Conservation (phyloP, 129 eudicot species). For the Saussurea involucrata region DNA sequence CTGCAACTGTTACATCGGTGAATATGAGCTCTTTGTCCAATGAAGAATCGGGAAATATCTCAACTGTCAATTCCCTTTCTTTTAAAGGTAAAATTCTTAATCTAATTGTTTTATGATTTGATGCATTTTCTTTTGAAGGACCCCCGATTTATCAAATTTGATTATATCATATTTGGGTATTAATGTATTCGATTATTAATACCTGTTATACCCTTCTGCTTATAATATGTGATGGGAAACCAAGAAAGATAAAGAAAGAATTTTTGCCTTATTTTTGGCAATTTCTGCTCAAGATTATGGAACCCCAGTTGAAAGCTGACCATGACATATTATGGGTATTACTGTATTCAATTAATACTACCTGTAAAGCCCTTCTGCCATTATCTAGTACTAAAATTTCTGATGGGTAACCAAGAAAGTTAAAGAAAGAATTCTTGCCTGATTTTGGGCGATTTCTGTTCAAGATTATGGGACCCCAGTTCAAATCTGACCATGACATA, state of each 20-base stretch:
- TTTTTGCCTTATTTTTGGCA: not conserved
- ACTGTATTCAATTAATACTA: not conserved
- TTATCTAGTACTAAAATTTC: not conserved
- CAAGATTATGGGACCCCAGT: not conserved
- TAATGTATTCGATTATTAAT: not conserved
- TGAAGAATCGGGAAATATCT: conserved; percentile 57
- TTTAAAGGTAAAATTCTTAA: conserved; percentile 50
- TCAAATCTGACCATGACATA: not conserved
- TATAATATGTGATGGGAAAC: not conserved
- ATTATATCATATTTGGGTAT: not conserved
- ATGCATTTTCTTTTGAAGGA: not conserved
- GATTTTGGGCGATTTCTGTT: not conserved
- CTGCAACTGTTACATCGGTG: conserved; percentile 39
- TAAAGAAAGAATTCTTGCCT: not conserved
- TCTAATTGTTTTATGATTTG: not conserved
- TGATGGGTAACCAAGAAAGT: not conserved
- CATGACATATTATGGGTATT: not conserved
- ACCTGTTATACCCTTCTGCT: not conserved
- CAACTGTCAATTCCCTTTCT: conserved; percentile 64
- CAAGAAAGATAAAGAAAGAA: not conserved
- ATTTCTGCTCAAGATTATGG: not conserved
- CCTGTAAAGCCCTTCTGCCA: not conserved
- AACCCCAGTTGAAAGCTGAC: not conserved
- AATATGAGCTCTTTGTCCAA: conserved; percentile 54
- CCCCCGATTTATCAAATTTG: too few relatives aligned